Percentiles rank a stretch among this genome's conserved stretches.
These are phyloP conservation scores for Corylus heterophylla DNA, from an alignment of 306 rosid genomes.

Conservation along the genomic window DNA sequence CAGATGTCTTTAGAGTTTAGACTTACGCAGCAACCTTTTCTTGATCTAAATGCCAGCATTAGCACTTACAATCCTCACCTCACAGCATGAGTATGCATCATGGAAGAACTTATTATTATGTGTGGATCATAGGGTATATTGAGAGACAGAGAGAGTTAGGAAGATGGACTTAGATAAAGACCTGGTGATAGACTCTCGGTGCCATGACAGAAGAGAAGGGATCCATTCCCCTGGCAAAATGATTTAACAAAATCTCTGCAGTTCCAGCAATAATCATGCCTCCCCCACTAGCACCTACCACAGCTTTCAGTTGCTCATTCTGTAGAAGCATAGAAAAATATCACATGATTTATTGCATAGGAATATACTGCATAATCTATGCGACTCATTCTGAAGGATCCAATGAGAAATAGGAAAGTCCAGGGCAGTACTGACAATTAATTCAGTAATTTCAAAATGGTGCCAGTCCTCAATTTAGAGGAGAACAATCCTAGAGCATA, in stretches of 20 bases:
- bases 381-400: background rate
- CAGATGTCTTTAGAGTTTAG: background rate
- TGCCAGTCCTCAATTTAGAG: background rate
- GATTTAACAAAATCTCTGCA: slow-evolving; percentile 71
- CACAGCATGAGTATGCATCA: background rate
- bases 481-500: slow-evolving; percentile 16
- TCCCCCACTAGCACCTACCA: slow-evolving; percentile 86
- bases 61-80: background rate
- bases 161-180: slow-evolving; percentile 12
- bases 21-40: background rate
- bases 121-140: background rate
- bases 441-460: slow-evolving; percentile 8
- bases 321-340: slow-evolving; percentile 22
- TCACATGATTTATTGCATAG: slow-evolving; percentile 4
- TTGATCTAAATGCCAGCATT: background rate
- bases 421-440: slow-evolving; percentile 6
- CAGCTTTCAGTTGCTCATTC: slow-evolving; percentile 69
- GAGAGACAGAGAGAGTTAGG: background rate
- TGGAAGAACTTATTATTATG: background rate
- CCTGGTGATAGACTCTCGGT: slow-evolving; percentile 86
- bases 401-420: background rate
- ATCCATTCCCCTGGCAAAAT: slow-evolving; percentile 71
- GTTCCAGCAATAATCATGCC: slow-evolving; percentile 59
- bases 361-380: background rate
- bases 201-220: slow-evolving; percentile 70